Percentiles rank a stretch among this genome's conserved stretches.
Evolutionary conservation across 2,329 filamentous ascomycete genomes (phyloP).

Genomic region (Xylaria sp.): DNA sequence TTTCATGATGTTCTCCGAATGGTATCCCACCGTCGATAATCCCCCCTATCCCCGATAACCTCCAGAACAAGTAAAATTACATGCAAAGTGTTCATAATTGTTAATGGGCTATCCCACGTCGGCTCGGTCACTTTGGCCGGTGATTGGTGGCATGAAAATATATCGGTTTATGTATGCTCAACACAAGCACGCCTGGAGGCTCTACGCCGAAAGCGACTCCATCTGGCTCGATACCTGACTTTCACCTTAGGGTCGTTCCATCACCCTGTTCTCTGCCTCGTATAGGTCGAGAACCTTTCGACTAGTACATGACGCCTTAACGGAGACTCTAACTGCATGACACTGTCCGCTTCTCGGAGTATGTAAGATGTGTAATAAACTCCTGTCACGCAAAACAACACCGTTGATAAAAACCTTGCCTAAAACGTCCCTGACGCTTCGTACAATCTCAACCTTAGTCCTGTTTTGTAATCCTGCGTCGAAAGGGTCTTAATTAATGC

Average conservation of each 20-base stretch:
- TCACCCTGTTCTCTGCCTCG: not conserved
- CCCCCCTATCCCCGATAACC: conserved; percentile 8
- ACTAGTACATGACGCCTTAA: not conserved
- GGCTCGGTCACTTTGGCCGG: not conserved
- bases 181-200: not conserved
- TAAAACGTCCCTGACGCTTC: not conserved
- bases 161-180: not conserved
- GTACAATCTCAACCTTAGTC: not conserved
- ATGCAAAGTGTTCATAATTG: conserved; percentile 1
- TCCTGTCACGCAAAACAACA: not conserved
- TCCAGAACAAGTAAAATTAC: not conserved
- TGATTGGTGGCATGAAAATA: not conserved
- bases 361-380: conserved; percentile 1
- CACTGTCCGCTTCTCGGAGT: conserved; percentile 6
- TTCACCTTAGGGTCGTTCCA: not conserved
- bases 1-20: conserved; percentile 4
- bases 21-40: conserved; percentile 18
- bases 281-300: not conserved
- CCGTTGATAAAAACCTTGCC: no score
- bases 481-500: conserved; percentile 19
- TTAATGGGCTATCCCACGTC: not conserved
- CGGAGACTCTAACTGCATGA: not conserved
- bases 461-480: not conserved
- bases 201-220: not conserved
- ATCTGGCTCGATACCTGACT: not conserved